Percentiles rank a stretch among this genome's conserved stretches.
phyloP scores from a whole-genome alignment of 345 rosid species.

The Lumnitzera littorea region DNA sequence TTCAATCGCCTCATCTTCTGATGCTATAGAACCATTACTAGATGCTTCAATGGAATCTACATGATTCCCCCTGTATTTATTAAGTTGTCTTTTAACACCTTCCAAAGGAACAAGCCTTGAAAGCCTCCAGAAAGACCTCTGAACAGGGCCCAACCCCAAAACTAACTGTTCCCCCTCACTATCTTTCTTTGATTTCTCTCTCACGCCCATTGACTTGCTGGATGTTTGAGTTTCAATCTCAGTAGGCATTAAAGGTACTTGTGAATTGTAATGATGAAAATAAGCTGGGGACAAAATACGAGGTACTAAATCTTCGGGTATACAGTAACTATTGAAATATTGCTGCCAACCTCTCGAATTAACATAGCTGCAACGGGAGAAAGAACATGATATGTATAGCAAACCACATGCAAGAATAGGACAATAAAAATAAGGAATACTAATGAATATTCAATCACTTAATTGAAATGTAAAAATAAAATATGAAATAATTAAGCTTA shows the following conservation, averaged over 20 bases:
- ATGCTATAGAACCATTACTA: slow-evolving; percentile 31
- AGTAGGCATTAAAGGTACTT: slow-evolving; percentile 34
- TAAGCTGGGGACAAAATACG: slow-evolving; percentile 94
- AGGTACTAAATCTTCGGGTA: slow-evolving; percentile 95
- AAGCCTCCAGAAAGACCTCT: slow-evolving; percentile 91
- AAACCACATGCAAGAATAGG: not conserved
- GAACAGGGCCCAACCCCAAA: slow-evolving; percentile 91
- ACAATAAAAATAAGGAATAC: not conserved
- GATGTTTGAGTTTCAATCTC: slow-evolving; percentile 29
- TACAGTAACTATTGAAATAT: slow-evolving; percentile 89
- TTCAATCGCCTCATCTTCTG: slow-evolving; percentile 56
- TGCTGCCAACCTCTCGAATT: slow-evolving; percentile 91
- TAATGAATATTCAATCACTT: not conserved
- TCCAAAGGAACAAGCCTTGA: slow-evolving; percentile 83
- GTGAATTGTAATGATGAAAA: slow-evolving; percentile 87
- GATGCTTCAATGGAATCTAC: slow-evolving; percentile 35
- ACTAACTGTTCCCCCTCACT: slow-evolving; percentile 67
- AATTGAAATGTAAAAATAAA: slow-evolving; percentile 4
- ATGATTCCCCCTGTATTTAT: slow-evolving; percentile 50
- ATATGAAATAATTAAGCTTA: not conserved
- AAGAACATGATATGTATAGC: not conserved
- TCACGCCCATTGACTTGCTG: slow-evolving; percentile 19
- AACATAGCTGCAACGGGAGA: slow-evolving; percentile 53
- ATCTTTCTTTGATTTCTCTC: slow-evolving; percentile 41
- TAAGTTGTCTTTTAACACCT: slow-evolving; percentile 53